phyloP scores from a whole-genome alignment of 352 stramenopile genomes.

The Phytopythium oedochilum region DNA sequence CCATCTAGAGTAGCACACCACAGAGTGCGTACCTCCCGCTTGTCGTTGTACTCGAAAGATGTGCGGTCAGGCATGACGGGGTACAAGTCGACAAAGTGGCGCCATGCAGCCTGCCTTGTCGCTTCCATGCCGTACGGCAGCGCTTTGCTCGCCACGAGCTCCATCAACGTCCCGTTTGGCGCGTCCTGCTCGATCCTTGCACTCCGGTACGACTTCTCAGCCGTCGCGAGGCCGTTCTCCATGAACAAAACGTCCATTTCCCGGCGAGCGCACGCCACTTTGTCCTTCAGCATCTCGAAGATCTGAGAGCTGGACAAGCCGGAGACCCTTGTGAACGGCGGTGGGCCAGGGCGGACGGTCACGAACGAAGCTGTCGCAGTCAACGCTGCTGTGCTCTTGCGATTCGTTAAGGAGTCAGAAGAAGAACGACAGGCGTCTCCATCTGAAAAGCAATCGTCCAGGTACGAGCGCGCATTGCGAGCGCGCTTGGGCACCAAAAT shows the following conservation, averaged over 20 bases:
- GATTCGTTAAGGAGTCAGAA: slow-evolving; percentile 2
- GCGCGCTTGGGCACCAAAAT: slow-evolving; percentile 39
- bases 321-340: background rate
- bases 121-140: slow-evolving; percentile 17
- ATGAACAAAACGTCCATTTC: slow-evolving; percentile 4
- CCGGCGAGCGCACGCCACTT: background rate
- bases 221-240: slow-evolving; percentile 4
- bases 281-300: slow-evolving; percentile 2
- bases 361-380: background rate
- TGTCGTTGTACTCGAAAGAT: slow-evolving; percentile 38
- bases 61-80: background rate
- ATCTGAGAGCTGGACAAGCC: slow-evolving; percentile 1
- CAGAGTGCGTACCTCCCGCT: slow-evolving; percentile 37
- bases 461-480: background rate
- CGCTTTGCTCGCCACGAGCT: slow-evolving; percentile 21
- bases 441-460: background rate
- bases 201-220: slow-evolving; percentile 8
- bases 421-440: too few relatives aligned
- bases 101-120: slow-evolving; percentile 11
- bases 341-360: background rate
- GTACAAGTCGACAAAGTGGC: slow-evolving; percentile 12
- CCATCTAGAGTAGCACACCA: slow-evolving; percentile 24
- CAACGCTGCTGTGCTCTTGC: background rate
- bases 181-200: slow-evolving; percentile 13
- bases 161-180: slow-evolving; percentile 8